phyloP scores from a whole-genome alignment of 768 basidiomycete species.

The Macrocybe gigantea region DNA sequence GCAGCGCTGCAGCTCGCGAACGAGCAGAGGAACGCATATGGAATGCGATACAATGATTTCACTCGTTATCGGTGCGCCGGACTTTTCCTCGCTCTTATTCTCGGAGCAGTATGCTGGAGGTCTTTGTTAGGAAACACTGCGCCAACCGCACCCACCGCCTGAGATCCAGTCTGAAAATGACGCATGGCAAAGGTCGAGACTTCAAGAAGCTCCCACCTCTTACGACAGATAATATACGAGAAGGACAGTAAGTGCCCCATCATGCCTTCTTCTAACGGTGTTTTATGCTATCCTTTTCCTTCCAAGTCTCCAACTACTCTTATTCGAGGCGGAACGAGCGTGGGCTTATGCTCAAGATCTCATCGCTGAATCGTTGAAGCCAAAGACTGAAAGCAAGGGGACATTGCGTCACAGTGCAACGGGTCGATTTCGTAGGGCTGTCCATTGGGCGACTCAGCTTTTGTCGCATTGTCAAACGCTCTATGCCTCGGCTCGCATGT shows the following conservation, averaged over 20 bases:
- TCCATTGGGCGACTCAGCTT: conserved; percentile 73
- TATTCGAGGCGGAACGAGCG: conserved; percentile 89
- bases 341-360: conserved; percentile 90
- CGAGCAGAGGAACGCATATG: conserved; percentile 87
- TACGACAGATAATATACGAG: conserved; percentile 63
- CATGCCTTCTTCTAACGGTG: background rate
- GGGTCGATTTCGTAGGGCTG: conserved; percentile 73
- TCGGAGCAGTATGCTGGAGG: background rate
- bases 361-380: conserved; percentile 40
- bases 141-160: conserved; percentile 86
- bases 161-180: conserved; percentile 77
- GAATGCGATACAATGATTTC: conserved; percentile 86
- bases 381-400: conserved; percentile 44
- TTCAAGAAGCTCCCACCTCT: conserved; percentile 80
- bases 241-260: conserved; percentile 66
- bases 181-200: conserved; percentile 84
- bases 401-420: conserved; percentile 70
- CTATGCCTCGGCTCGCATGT: conserved; percentile 45
- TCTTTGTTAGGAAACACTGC: conserved; percentile 72
- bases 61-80: conserved; percentile 67
- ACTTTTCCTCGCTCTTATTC: background rate
- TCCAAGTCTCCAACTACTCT: conserved; percentile 68
- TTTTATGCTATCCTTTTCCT: conserved; percentile 6
- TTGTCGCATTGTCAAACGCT: conserved; percentile 68
- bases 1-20: conserved; percentile 80